Conservation (phyloP, 257 asterid species). For the Nicotiana sylvestris region DNA sequence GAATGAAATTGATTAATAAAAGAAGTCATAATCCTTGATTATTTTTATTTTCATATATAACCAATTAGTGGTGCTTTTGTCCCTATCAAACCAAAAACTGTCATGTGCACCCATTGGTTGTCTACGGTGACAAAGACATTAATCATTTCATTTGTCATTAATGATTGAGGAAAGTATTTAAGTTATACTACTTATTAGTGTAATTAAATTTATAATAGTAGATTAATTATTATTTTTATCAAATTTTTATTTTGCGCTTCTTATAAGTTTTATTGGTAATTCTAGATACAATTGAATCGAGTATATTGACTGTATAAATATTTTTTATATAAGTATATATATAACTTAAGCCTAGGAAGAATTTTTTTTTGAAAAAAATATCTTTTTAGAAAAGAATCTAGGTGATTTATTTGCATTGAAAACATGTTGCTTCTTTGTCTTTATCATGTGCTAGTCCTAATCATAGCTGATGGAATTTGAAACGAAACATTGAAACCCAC, state of each 20-base stretch:
- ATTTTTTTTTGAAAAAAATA: too few relatives aligned
- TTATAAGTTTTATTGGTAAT: neutral
- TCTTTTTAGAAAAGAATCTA: neutral
- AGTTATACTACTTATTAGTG: neutral
- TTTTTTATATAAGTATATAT: neutral
- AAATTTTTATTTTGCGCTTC: neutral
- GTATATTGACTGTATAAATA: neutral
- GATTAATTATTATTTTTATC: neutral
- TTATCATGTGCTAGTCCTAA: neutral
- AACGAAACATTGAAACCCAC: neutral
- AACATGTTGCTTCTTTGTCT: neutral
- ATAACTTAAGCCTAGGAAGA: too few relatives aligned
- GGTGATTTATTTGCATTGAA: neutral
- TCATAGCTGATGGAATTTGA: neutral
- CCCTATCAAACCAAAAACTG: neutral
- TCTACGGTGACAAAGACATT: neutral
- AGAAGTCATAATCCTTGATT: neutral
- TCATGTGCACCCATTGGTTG: constrained; percentile 1
- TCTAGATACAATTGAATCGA: too few relatives aligned
- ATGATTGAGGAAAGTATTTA: neutral
- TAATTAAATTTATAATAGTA: neutral
- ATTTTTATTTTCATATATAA: neutral
- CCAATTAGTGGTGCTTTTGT: constrained; percentile 5
- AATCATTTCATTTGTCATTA: neutral
- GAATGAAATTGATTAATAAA: neutral